A percentile compares a stretch with the other conserved stretches of the same genome.
phyloP scores from a whole-genome alignment of 2,329 filamentous ascomycete genomes.

The Bipolaris zeicola region DNA sequence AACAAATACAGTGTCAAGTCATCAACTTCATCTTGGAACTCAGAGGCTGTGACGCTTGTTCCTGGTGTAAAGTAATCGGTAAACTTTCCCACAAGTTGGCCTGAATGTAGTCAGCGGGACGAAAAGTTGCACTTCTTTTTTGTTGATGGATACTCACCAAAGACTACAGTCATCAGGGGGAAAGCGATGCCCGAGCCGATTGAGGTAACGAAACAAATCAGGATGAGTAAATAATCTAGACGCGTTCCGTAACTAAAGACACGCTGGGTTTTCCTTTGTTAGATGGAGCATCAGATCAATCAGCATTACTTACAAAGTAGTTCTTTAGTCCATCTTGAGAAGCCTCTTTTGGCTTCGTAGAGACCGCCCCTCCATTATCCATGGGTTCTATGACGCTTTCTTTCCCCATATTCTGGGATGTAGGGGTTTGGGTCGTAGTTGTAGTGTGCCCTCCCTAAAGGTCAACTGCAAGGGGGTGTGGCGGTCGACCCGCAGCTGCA shows the following conservation, averaged over 20 bases:
- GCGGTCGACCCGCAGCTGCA: background rate
- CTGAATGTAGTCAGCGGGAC: constrained; percentile 18
- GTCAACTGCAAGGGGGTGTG: constrained; percentile 7
- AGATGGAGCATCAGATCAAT: background rate
- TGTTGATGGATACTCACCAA: constrained; percentile 49
- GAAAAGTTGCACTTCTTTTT: constrained; percentile 30
- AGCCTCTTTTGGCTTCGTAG: constrained; percentile 23
- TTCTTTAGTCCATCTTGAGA: constrained; percentile 32
- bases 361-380: constrained; percentile 11
- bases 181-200: constrained; percentile 47
- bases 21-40: constrained; percentile 59
- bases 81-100: constrained; percentile 58
- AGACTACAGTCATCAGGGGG: constrained; percentile 65
- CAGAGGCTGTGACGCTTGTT: constrained; percentile 51
- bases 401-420: background rate
- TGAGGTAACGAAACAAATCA: constrained; percentile 34
- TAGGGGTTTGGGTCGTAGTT: constrained; percentile 6
- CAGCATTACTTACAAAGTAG: constrained; percentile 38
- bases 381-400: constrained; percentile 2
- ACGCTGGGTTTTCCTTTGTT: constrained; percentile 28
- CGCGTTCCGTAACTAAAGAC: constrained; percentile 43
- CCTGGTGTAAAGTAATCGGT: constrained; percentile 59
- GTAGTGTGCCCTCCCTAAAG: constrained; percentile 8
- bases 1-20: constrained; percentile 36
- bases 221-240: constrained; percentile 40